Base-by-base conservation (phyloP, 1,139 yeast genomes). In the Blastobotrys serpentis region DNA sequence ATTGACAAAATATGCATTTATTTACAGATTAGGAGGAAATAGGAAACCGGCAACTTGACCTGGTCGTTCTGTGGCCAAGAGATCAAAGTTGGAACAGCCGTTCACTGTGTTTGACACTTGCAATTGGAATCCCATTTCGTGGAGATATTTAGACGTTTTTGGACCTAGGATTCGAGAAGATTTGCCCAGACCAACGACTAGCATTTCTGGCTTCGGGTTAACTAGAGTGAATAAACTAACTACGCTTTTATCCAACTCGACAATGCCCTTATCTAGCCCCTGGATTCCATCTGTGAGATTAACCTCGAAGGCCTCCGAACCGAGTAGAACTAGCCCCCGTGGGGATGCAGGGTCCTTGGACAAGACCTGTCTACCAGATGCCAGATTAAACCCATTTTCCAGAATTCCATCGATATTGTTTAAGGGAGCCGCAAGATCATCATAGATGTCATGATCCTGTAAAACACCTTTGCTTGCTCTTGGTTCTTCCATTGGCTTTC, bases 11-110 rank as follows among this genome's bases (percentile, higher is more conserved):
- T n/a, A n/a, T 16, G 22, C 19, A 36, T 14, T 8, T 11, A 33
- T 34, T 60, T 63, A 83, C 44, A 81, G 65, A 59, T 82, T 80
- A 1, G 90, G 89, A 7, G 94, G 94, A 33, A 86, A 67, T 46
- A 86, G 66, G 32, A 86, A 67, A 0, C 86, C 92, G 1, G 82
- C 88, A 22, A 86, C 79, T 23, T 79, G 81, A 25, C 75, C 72
- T 0, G 94, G 89, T 55, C 95, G 72, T 60, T 87, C 95, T 0
- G 92, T 85, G 2, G 94, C 88, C 52, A 86, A 68, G 44, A 86
- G 67, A 59, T 86, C 94, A 67, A 78, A 87, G 52, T 78, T 81
- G 53, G 79, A 78, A 3, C 87, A 92, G 0, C 89, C 87, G 57
- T 79, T 80, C 54, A 67, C 62, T 1, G 87, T 81, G 59, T 81